Conservation (phyloP, 139 green algal species). For the Picochlorum sp. region DNA sequence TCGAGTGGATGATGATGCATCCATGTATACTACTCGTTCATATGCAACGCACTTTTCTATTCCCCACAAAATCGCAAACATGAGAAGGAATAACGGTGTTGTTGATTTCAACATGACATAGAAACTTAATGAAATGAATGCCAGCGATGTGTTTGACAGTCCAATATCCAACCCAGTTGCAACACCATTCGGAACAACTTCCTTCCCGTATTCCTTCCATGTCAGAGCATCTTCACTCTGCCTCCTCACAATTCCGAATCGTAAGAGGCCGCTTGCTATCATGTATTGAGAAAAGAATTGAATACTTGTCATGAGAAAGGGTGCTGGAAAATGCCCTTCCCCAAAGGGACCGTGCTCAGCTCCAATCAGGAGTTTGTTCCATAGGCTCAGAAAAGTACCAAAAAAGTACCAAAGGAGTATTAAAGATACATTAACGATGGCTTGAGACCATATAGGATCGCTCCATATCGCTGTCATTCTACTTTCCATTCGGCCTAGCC, state of each 20-base stretch:
- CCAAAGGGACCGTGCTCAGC: constrained; percentile 56
- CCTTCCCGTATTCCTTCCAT: constrained; percentile 45
- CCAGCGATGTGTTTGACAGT: constrained; percentile 83
- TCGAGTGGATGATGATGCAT: too few relatives aligned
- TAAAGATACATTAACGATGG: background rate
- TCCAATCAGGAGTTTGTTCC: constrained; percentile 65
- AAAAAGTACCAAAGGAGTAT: constrained; percentile 60
- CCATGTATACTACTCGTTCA: too few relatives aligned
- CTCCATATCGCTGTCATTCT: background rate
- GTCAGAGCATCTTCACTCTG: constrained; percentile 17
- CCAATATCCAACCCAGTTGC: constrained; percentile 88
- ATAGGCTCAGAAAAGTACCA: constrained; percentile 59
- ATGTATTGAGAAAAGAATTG: constrained; percentile 72
- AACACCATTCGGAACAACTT: constrained; percentile 82
- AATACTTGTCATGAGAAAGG: constrained; percentile 47
- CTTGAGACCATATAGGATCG: background rate
- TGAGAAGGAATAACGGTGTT: constrained; percentile 84
- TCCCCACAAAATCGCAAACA: constrained; percentile 84
- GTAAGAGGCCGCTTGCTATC: constrained; percentile 46
- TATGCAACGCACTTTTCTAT: constrained; percentile 45
- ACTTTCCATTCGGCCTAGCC: background rate
- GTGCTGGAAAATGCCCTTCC: constrained; percentile 62
- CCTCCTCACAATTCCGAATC: constrained; percentile 28
- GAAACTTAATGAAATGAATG: constrained; percentile 84
- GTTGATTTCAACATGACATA: constrained; percentile 96